Evolutionary conservation across 2,329 filamentous ascomycete genomes (phyloP), one percentile per base, ranked within the genome.

Genomic region (Fusarium scirpi): DNA sequence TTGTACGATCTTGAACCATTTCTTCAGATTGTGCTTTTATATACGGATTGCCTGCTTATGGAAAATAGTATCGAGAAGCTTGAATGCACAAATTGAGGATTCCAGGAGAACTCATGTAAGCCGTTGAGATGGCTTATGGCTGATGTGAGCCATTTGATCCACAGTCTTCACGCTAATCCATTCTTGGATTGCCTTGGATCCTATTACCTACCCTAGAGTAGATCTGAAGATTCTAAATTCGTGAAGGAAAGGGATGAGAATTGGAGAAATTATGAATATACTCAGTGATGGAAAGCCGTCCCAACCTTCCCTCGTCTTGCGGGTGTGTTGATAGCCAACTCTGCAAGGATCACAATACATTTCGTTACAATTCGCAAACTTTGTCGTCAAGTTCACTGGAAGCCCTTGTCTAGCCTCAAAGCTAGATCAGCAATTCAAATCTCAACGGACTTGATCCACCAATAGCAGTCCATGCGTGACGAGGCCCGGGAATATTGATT

Each of bases 101-200:
- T 47, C 67, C 45, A 16, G 32, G 52, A 57, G 38, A 25, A 58
- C 53, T 72, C 55, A 52, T 61, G 58, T 70, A 51, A 73, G 72
- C 65, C 58, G 52, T 57, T 40, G 22, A 27, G 24, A 46, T 47
- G 47, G 49, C 47, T 60, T 53, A 58, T 76, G 71, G 71, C 73
- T 75, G 70, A 75, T 64, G 59, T 75, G 68, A 75, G 73, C 73
- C 73, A 76, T 57, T 24, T 12, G 38, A 22, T 29, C 69, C 65
- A 64, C 65, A 54, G 27, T 41, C n/a, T 24, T 34, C 34, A 44
- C 44, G 25, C 34, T 57, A 65, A 53, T 48, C 61, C 52, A 46
- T 54, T 61, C 29, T 10, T 46, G 58, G 32, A 46, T 15, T 20
- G 20, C 20, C 32, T 18, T n/a, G 2, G 13, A 18, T 5, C 16